Evolutionary conservation across 805 yeast species (phyloP).

Genomic region (Metschnikowia cerradonensis): DNA sequence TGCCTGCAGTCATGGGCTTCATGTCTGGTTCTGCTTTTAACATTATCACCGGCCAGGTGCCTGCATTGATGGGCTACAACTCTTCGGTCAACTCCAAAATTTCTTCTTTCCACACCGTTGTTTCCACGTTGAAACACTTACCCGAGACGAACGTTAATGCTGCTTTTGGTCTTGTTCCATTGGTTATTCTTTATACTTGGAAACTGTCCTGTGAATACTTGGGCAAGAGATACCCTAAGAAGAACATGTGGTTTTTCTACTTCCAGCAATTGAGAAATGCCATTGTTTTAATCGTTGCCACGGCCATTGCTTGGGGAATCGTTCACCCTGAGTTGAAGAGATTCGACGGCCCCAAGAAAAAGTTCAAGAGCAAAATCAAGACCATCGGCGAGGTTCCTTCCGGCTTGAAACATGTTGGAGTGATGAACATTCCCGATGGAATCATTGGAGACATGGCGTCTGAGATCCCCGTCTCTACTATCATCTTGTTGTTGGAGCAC

Average conservation of each 20-base stretch:
- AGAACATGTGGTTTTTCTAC: constrained; percentile 60
- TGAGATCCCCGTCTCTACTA: constrained; percentile 81
- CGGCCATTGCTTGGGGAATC: constrained; percentile 77
- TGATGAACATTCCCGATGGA: constrained; percentile 59
- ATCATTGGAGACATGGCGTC: constrained; percentile 58
- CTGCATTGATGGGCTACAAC: constrained; percentile 75
- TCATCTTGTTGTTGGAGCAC: constrained; percentile 82
- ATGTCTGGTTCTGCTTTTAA: constrained; percentile 92
- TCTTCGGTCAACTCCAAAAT: constrained; percentile 66
- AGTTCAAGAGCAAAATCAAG: constrained; percentile 46
- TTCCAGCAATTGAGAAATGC: constrained; percentile 76
- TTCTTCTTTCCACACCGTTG: constrained; percentile 65
- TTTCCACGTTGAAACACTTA: constrained; percentile 68
- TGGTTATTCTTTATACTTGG: constrained; percentile 70
- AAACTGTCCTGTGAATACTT: constrained; percentile 58
- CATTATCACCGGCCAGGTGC: constrained; percentile 81
- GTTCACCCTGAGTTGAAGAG: constrained; percentile 45
- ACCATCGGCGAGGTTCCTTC: constrained; percentile 77
- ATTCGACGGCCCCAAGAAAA: constrained; percentile 26
- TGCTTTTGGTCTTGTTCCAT: constrained; percentile 78
- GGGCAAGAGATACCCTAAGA: constrained; percentile 60
- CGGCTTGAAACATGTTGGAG: constrained; percentile 76
- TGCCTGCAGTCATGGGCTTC: constrained; percentile 91
- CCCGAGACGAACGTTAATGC: constrained; percentile 72
- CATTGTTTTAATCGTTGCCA: constrained; percentile 73